Evolutionary conservation across 2,329 filamentous ascomycete species (phyloP).

Genomic region (Colletotrichum neosansevieriae): DNA sequence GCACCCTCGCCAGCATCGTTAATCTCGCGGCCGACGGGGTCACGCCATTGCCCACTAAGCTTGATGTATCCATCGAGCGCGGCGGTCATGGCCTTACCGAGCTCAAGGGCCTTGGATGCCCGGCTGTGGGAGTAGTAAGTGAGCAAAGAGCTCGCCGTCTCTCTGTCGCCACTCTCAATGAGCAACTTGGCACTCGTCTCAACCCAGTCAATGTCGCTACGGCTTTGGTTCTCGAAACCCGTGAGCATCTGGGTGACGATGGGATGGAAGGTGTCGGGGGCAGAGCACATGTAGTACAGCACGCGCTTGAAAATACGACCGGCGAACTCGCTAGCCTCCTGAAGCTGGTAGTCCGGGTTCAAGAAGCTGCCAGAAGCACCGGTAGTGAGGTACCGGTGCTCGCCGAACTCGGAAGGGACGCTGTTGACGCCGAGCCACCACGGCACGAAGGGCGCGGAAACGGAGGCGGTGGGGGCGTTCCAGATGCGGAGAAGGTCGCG

Average conservation of each 20-base stretch:
- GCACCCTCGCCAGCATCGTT: constrained; percentile 48
- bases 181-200: constrained; percentile 42
- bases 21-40: constrained; percentile 47
- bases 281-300: constrained; percentile 47
- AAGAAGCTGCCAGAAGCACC: constrained; percentile 45
- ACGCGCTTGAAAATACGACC: constrained; percentile 47
- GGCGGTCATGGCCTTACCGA: constrained; percentile 42
- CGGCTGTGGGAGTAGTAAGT: constrained; percentile 44
- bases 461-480: constrained; percentile 45
- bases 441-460: constrained; percentile 46
- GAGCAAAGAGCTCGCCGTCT: constrained; percentile 42
- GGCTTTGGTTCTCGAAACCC: constrained; percentile 44
- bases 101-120: constrained; percentile 42
- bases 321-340: constrained; percentile 45
- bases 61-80: constrained; percentile 45
- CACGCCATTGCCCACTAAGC: constrained; percentile 43
- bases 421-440: constrained; percentile 46
- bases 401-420: constrained; percentile 45
- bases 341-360: constrained; percentile 44
- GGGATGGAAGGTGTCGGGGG: constrained; percentile 42
- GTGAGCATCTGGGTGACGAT: constrained; percentile 44
- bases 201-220: constrained; percentile 42
- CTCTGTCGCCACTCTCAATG: constrained; percentile 39
- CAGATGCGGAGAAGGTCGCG: constrained; percentile 44
- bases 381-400: constrained; percentile 47